Base-by-base conservation (phyloP, 169 alveolate species). In the Toxoplasma gondii region DNA sequence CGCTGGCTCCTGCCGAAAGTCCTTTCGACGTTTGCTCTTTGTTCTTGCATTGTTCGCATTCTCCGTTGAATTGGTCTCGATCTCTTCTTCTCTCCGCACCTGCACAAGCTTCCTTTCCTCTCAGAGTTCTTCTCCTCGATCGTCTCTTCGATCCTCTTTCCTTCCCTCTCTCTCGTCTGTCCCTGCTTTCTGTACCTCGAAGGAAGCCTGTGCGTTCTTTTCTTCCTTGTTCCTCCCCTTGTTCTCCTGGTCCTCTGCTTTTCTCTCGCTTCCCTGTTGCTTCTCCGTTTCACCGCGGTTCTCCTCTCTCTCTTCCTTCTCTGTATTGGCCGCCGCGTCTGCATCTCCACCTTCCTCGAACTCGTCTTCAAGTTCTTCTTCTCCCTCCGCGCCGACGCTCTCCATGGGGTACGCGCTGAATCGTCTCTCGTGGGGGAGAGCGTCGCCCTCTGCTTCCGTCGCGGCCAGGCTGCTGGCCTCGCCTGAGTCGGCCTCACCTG, bases 341-440 rank as follows among this genome's bases (percentile, higher is more conserved):
- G 39, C 12, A 16, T 69, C 24, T 24, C 36, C 81, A 69, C 36
- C 81, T 10, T 69, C 81, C 2, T 74, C 84, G 31, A 31, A 64
- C n/a, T 74, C 84, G 39, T 82, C 67, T 0, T 82, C 67, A 19
- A 31, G 69, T 12, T 82, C 90, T 39, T 82, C 90, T 82, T 43
- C 90, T 29, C 67, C 90, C 41, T 82, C 90, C 34, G 38, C 53
- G 5, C 64, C 90, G 12, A 49, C 38, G 24, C 90, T 82, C 36
- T 82, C 90, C 90, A 82, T 41, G n/a, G 67, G 34, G 41, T 38
- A 39, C 67, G 69, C 90, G 34, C 29, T 36, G 67, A 82, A 82
- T 34, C 41, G n/a, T 12, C 64, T 22, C 84, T n/a, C 27, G 12
- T 16, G 39, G 45, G 84, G 24, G 45, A 44, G 39, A 9, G 10